Percentiles rank a stretch among this genome's conserved stretches.
These are phyloP conservation scores for Rutstroemia sp. DNA, from an alignment of 2,329 filamentous ascomycete species.

Conservation along the genomic window DNA sequence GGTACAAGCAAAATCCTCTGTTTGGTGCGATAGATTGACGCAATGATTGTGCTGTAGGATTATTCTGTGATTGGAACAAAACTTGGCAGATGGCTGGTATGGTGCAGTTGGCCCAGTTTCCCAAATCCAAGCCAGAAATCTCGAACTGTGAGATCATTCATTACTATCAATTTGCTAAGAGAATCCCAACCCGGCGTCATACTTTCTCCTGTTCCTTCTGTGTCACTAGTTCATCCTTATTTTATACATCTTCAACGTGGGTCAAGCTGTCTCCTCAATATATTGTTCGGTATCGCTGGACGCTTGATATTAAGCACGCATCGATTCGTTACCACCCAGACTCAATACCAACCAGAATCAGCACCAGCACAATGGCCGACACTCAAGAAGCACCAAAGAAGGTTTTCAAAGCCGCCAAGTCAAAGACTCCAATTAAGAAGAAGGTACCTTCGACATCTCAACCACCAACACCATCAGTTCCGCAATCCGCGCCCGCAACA, in stretches of 20 bases:
- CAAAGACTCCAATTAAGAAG: slow-evolving; percentile 9
- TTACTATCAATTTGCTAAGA: slow-evolving; percentile 1
- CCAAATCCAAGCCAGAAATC: background rate
- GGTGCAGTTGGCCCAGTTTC: background rate
- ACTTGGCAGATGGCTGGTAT: slow-evolving; percentile 1
- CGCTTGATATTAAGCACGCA: background rate
- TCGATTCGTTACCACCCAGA: background rate
- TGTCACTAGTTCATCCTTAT: background rate
- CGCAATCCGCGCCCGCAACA: background rate
- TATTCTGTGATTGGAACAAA: background rate
- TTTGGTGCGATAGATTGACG: slow-evolving; percentile 2
- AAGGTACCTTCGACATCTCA: background rate
- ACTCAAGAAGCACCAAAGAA: slow-evolving; percentile 9
- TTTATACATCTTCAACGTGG: slow-evolving; percentile 2
- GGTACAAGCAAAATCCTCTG: background rate
- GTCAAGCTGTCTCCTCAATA: slow-evolving; percentile 4
- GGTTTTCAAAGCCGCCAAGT: slow-evolving; percentile 1
- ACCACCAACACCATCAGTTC: background rate
- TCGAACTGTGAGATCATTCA: slow-evolving; percentile 6
- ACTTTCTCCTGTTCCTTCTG: background rate
- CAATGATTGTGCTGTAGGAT: background rate
- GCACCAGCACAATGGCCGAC: slow-evolving; percentile 3
- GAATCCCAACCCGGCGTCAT: background rate
- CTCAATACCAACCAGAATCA: background rate
- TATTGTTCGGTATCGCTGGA: slow-evolving; percentile 6